A percentile compares a stretch with the other conserved stretches of the same genome.
These are phyloP conservation scores for Monosporascus sp. DNA, from an alignment of 2,329 filamentous ascomycete species.

Conservation along the genomic window DNA sequence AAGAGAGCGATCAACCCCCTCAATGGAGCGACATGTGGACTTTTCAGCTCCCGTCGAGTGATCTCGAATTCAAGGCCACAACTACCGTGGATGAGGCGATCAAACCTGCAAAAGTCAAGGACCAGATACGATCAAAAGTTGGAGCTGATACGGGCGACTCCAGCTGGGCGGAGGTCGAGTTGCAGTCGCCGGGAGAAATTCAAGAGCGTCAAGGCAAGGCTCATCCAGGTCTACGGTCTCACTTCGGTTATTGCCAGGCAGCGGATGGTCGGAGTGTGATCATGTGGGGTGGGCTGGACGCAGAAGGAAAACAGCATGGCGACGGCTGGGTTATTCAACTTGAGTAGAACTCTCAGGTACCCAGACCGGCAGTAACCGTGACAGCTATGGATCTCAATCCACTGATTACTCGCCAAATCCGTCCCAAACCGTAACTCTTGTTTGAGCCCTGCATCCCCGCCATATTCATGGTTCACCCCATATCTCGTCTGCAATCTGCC, in stretches of 20 bases:
- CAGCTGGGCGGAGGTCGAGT: slow-evolving; percentile 45
- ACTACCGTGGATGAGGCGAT: slow-evolving; percentile 27
- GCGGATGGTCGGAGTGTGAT: slow-evolving; percentile 42
- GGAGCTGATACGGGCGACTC: slow-evolving; percentile 39
- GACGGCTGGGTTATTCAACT: slow-evolving; percentile 35
- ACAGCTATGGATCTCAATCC: not conserved
- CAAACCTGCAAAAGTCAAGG: slow-evolving; percentile 44
- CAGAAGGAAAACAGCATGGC: slow-evolving; percentile 32
- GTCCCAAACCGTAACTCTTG: too few relatives aligned
- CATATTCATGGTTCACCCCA: slow-evolving; percentile 47
- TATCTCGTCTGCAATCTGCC: slow-evolving; percentile 66
- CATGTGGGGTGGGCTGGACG: slow-evolving; percentile 48
- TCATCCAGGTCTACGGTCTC: slow-evolving; percentile 34
- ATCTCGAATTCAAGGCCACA: slow-evolving; percentile 14
- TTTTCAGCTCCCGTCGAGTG: slow-evolving; percentile 41
- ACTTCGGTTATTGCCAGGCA: slow-evolving; percentile 35
- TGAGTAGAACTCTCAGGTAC: not conserved
- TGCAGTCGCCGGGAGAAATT: slow-evolving; percentile 37
- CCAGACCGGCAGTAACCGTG: not conserved
- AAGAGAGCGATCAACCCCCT: slow-evolving; percentile 13
- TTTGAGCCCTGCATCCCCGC: not conserved
- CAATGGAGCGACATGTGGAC: slow-evolving; percentile 44
- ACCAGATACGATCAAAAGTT: slow-evolving; percentile 39
- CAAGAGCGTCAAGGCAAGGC: slow-evolving; percentile 36
- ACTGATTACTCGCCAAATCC: too few relatives aligned